Evolutionary conservation across 2,329 filamentous ascomycete genomes (phyloP).

Genomic region (Pseudonectria foliicola): DNA sequence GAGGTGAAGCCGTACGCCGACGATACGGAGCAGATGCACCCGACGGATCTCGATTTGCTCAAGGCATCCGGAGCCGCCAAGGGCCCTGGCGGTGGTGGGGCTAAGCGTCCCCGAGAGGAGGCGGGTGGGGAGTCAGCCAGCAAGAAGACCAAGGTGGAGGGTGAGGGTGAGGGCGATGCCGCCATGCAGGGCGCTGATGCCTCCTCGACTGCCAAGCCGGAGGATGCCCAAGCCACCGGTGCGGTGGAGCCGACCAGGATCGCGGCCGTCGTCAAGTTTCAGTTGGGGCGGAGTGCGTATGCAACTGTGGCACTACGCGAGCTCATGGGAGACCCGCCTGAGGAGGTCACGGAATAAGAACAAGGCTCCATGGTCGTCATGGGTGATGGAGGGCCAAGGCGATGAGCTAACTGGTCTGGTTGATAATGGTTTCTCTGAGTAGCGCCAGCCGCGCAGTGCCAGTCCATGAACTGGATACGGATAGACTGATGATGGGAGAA

Average conservation of each 20-base stretch:
- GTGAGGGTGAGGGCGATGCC: conserved; percentile 7
- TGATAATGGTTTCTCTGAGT: too few species aligned
- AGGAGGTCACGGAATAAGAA: conserved; percentile 10
- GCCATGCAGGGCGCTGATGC: conserved; percentile 9
- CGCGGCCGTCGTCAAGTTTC: conserved; percentile 65
- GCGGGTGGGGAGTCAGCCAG: conserved; percentile 8
- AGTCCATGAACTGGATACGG: too few species aligned
- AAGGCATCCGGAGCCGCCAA: conserved; percentile 27
- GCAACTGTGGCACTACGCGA: conserved; percentile 78
- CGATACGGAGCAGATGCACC: conserved; percentile 75
- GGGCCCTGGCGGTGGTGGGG: conserved; percentile 2
- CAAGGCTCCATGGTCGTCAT: neutral
- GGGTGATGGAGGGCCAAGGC: neutral
- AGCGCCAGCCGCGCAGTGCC: too few species aligned
- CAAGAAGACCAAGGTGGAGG: conserved; percentile 23
- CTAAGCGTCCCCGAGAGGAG: conserved; percentile 16
- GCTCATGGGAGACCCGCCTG: conserved; percentile 50
- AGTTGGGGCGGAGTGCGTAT: conserved; percentile 73
- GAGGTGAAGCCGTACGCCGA: conserved; percentile 64
- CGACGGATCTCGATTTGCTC: conserved; percentile 74
- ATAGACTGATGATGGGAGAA: too few species aligned
- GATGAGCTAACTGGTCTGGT: too few species aligned
- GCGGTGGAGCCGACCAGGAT: conserved; percentile 34
- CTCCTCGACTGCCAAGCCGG: neutral
- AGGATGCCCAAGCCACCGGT: conserved; percentile 4